Conservation (phyloP, 805 yeast genomes). For the Myxozyma nipponensis region DNA sequence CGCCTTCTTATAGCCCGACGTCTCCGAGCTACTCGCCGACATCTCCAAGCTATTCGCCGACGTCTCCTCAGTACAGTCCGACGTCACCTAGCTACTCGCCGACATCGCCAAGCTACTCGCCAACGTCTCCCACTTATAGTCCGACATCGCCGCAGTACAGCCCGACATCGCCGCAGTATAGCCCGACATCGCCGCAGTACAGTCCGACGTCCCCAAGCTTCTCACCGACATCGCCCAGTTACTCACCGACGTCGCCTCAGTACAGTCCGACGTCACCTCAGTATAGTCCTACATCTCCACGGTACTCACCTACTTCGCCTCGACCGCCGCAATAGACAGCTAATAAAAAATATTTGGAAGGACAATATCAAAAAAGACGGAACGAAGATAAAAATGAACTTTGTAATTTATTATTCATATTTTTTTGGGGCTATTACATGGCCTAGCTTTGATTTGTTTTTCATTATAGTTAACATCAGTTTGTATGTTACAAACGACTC, state of each 20-base stretch:
- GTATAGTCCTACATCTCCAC: slow-evolving; percentile 70
- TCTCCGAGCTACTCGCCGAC: slow-evolving; percentile 75
- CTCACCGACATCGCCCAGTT: slow-evolving; percentile 74
- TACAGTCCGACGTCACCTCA: slow-evolving; percentile 58
- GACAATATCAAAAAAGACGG: too few species aligned
- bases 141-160: slow-evolving; percentile 59
- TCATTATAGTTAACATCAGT: too few species aligned
- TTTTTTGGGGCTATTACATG: too few species aligned
- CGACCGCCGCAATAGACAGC: too few species aligned
- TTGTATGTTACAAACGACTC: too few species aligned
- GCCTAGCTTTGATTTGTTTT: too few species aligned
- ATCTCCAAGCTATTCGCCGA: slow-evolving; percentile 74
- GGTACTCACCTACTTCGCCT: slow-evolving; percentile 77
- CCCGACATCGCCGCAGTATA: slow-evolving; percentile 61
- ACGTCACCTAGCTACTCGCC: slow-evolving; percentile 63
- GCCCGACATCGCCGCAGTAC: slow-evolving; percentile 65
- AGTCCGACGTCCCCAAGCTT: slow-evolving; percentile 80
- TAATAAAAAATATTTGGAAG: too few species aligned
- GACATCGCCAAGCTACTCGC: slow-evolving; percentile 67
- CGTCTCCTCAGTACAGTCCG: slow-evolving; percentile 65
- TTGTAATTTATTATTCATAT: too few species aligned
- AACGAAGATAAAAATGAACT: too few species aligned
- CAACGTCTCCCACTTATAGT: slow-evolving; percentile 56
- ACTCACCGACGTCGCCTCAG: slow-evolving; percentile 72
- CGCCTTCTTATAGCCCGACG: slow-evolving; percentile 55